phyloP scores from a whole-genome alignment of 495 filamentous ascomycete genomes.

The Penicillium atrosanguineum region DNA sequence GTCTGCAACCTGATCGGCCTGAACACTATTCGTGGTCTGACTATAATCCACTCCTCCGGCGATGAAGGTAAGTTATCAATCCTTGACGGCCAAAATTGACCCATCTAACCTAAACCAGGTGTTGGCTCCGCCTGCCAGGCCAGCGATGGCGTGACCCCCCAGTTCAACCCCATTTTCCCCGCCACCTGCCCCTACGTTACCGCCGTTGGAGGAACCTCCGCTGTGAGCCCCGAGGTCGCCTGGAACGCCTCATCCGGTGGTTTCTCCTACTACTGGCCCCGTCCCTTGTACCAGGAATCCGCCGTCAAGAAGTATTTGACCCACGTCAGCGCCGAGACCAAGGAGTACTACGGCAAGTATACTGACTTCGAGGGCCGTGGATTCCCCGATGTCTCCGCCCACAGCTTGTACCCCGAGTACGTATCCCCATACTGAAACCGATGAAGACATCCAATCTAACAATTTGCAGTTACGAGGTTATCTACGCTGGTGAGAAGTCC shows the following conservation, averaged over 20 bases:
- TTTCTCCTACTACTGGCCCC: slow-evolving; percentile 62
- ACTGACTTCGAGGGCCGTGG: slow-evolving; percentile 62
- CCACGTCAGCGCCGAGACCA: slow-evolving; percentile 34
- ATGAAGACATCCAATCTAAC: background rate
- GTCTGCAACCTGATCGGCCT: slow-evolving; percentile 67
- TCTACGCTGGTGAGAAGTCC: slow-evolving; percentile 28
- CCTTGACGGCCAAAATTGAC: background rate
- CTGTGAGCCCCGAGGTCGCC: slow-evolving; percentile 51
- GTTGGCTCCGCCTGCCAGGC: slow-evolving; percentile 59
- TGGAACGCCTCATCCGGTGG: slow-evolving; percentile 56
- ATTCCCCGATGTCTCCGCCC: slow-evolving; percentile 66
- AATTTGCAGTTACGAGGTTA: slow-evolving; percentile 20
- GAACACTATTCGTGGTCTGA: slow-evolving; percentile 67
- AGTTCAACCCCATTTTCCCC: slow-evolving; percentile 62
- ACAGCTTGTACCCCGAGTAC: slow-evolving; percentile 44
- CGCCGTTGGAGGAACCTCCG: slow-evolving; percentile 59
- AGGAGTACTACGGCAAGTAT: slow-evolving; percentile 37
- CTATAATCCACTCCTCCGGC: slow-evolving; percentile 61
- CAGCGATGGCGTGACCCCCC: slow-evolving; percentile 56
- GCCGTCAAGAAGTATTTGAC: slow-evolving; percentile 54
- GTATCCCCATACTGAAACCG: background rate
- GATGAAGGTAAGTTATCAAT: slow-evolving; percentile 52
- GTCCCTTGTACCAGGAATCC: slow-evolving; percentile 57
- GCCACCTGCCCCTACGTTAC: slow-evolving; percentile 66
- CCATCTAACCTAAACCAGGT: slow-evolving; percentile 11